These are phyloP conservation scores for Bathelium albidoporum DNA, from an alignment of 495 filamentous ascomycete genomes.

Conservation along the genomic window DNA sequence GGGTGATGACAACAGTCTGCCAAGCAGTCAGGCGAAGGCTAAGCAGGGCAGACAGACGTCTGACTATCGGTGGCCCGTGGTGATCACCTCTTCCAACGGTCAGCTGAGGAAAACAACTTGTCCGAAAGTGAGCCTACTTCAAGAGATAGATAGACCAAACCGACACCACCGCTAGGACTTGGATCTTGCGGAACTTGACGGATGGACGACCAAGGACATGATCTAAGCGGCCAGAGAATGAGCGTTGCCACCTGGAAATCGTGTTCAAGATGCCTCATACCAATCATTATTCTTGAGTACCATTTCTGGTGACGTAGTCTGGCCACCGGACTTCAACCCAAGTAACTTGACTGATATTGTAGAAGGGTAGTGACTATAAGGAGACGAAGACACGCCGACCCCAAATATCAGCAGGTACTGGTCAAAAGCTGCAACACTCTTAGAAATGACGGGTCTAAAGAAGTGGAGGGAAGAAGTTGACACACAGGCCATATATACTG, in stretches of 20 bases:
- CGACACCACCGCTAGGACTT: slow-evolving; percentile 79
- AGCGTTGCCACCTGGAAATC: neutral
- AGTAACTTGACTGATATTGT: neutral
- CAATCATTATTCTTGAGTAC: neutral
- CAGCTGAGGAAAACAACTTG: slow-evolving; percentile 6
- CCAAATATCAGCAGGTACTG: too few relatives aligned
- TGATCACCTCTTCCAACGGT: slow-evolving; percentile 56
- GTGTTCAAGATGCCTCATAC: neutral
- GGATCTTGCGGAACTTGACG: slow-evolving; percentile 79
- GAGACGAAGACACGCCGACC: too few relatives aligned
- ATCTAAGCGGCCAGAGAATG: slow-evolving; percentile 39
- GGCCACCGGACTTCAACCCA: neutral
- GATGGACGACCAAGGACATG: slow-evolving; percentile 89
- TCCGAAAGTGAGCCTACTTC: slow-evolving; percentile 39
- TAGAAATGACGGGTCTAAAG: too few relatives aligned
- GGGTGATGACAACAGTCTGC: slow-evolving; percentile 79
- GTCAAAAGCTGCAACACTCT: too few relatives aligned
- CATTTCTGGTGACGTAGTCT: neutral
- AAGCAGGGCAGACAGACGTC: slow-evolving; percentile 60
- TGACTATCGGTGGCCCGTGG: slow-evolving; percentile 73
- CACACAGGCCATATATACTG: too few relatives aligned
- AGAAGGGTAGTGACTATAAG: too few relatives aligned
- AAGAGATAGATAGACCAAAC: slow-evolving; percentile 82
- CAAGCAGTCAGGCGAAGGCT: slow-evolving; percentile 65
- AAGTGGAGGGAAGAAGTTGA: too few relatives aligned